Evolutionary conservation across 2,329 filamentous ascomycete species (phyloP).

Genomic region (Daldinia sp.): DNA sequence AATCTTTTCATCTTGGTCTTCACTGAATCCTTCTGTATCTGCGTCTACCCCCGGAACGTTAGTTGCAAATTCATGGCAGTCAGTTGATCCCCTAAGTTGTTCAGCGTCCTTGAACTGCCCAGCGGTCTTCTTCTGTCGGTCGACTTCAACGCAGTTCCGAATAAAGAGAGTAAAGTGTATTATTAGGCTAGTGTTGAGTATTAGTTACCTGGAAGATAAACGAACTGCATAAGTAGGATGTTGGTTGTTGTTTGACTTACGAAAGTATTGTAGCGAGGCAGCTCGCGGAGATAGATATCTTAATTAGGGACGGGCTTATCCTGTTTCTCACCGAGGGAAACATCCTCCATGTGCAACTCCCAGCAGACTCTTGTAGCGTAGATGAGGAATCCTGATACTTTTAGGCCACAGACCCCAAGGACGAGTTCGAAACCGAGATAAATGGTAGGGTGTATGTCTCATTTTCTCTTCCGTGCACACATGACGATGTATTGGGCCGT

Average conservation of each 20-base stretch:
- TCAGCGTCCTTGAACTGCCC: not conserved
- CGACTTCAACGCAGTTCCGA: conserved; percentile 32
- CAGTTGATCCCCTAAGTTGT: not conserved
- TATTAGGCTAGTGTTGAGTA: not conserved
- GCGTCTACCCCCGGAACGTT: not conserved
- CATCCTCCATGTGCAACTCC: conserved; percentile 8
- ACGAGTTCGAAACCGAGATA: conserved; percentile 37
- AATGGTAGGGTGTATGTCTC: no score
- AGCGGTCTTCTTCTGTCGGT: conserved; percentile 14
- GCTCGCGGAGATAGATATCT: conserved; percentile 8
- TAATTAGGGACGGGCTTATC: conserved; percentile 3
- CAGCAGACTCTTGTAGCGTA: conserved; percentile 4
- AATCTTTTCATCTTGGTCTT: not conserved
- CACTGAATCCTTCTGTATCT: no score
- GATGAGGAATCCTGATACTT: conserved; percentile 11
- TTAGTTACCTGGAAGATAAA: not conserved
- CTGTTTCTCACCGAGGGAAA: not conserved
- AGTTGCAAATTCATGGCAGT: not conserved
- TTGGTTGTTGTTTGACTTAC: conserved; percentile 11
- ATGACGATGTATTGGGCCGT: no score
- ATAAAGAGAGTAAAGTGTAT: conserved; percentile 26
- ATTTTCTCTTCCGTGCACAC: no score
- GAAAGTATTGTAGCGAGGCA: conserved; percentile 12
- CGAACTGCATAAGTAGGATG: not conserved
- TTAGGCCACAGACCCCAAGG: conserved; percentile 11